Percentiles rank a stretch among this genome's conserved stretches.
phyloP scores from a whole-genome alignment of 495 filamentous ascomycete species.

The Astrocystis sublimbata region DNA sequence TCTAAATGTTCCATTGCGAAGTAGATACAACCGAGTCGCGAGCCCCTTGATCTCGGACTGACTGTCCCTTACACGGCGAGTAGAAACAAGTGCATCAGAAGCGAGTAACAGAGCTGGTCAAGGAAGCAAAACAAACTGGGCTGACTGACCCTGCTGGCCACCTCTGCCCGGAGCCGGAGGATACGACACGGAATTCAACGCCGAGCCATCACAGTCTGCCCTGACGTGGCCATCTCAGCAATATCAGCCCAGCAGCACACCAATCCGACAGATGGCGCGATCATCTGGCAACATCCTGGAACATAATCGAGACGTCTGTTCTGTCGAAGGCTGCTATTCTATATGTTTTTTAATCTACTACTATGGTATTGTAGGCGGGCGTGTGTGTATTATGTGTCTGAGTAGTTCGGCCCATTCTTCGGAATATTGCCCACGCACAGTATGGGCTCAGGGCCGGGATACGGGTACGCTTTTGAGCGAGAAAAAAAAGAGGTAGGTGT shows the following conservation, averaged over 20 bases:
- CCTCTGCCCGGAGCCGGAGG: not conserved
- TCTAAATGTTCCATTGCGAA: not conserved
- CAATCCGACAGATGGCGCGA: not conserved
- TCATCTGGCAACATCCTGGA: not conserved
- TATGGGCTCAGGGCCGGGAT: conserved; percentile 1
- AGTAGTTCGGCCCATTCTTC: no score
- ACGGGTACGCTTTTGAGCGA: conserved; percentile 8
- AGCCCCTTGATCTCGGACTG: not conserved
- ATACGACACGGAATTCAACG: not conserved
- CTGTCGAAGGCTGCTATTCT: not conserved
- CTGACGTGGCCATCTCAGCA: not conserved
- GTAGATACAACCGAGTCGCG: conserved; percentile 1
- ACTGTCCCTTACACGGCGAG: conserved; percentile 9
- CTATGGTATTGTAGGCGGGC: no score
- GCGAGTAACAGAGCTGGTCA: not conserved
- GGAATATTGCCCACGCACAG: not conserved
- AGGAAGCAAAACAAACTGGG: not conserved
- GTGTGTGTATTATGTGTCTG: no score
- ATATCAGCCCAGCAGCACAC: not conserved
- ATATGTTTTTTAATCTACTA: no score
- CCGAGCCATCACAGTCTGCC: not conserved
- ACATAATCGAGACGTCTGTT: not conserved
- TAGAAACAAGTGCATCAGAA: not conserved
- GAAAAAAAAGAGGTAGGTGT: not conserved
- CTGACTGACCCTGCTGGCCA: not conserved